Base-by-base conservation (phyloP, 1,139 yeast genomes). In the Geotrichum aggregatum region DNA sequence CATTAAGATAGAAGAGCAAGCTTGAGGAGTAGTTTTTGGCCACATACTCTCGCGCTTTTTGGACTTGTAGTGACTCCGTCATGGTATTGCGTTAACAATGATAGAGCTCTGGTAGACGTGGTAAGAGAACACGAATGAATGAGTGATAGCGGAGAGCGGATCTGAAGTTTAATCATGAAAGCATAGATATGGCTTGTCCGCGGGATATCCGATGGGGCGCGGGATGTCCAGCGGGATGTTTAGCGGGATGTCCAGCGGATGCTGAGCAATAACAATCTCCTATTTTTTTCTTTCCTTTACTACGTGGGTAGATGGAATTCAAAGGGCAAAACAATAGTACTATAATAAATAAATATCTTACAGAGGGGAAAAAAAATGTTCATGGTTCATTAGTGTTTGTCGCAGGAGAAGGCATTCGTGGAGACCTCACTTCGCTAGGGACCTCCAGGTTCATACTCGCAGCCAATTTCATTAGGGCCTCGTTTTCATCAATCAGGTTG, bases 1-100 rank as follows among this genome's bases (percentile, higher is more conserved):
- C 77, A 56, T 74, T 74, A 36, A 74, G 58, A 57, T 65, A 74
- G 54, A 74, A 74, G 21, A 64, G 63, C 26, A 73, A 58, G 10
- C 58, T 57, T 47, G 55, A 56, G 31, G 54, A 45, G 40, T 52
- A 58, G 31, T 46, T 48, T 36, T 39, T 52, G 41, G 31, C 50
- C 51, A 24, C 52, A 53, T 13, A 55, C 50, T 52, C 45, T 40
- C 49, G 35, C 46, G 34, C 31, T 46, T 46, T 47, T 13, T 40
- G 45, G 2, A 47, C 22, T 2, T 46, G 52, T 18, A 44, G 36
- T 14, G 56, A 50, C 19, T 50, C 51, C 19, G 54, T 30, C 47
- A 48, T 43, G 30, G 22, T 14, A 14, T 13, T 16, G 21, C n/a
- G 18, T 26, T 7, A 28, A 26, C 4, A 19, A 30, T 30, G 8